phyloP scores from a whole-genome alignment of 1,284 basidiomycete genomes.

The Malassezia japonica region DNA sequence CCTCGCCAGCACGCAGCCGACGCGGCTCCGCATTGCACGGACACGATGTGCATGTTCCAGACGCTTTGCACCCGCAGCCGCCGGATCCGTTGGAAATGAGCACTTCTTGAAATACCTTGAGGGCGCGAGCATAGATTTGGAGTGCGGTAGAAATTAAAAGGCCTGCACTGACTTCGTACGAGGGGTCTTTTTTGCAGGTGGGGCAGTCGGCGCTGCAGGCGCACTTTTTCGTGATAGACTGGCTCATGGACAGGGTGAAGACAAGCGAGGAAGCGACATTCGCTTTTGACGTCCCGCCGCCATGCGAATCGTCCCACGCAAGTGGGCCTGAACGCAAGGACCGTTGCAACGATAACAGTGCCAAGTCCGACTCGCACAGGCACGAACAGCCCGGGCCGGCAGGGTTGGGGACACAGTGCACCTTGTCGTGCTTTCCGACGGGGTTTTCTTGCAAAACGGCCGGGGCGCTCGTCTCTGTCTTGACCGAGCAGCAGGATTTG shows the following conservation, averaged over 20 bases:
- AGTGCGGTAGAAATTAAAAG: constrained; percentile 41
- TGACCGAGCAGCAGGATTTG: no score
- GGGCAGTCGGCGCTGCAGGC: constrained; percentile 43
- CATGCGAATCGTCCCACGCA: background rate
- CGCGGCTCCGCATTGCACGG: background rate
- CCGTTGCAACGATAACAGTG: constrained; percentile 34
- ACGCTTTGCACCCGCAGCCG: constrained; percentile 7
- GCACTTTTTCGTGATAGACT: constrained; percentile 39
- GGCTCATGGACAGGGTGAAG: constrained; percentile 39
- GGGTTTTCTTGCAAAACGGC: no score
- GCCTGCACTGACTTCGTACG: constrained; percentile 29
- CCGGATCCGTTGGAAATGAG: constrained; percentile 13
- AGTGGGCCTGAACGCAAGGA: constrained; percentile 9
- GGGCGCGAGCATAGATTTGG: constrained; percentile 45
- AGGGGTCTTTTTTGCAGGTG: constrained; percentile 38
- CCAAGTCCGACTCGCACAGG: constrained; percentile 37
- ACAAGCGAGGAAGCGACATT: constrained; percentile 22
- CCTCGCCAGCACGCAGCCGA: background rate
- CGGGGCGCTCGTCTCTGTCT: no score
- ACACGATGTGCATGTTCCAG: background rate
- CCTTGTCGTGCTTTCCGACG: constrained; percentile 15
- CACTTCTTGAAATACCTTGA: constrained; percentile 36
- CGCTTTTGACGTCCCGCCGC: background rate
- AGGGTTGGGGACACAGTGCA: constrained; percentile 46
- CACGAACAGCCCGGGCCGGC: constrained; percentile 42